Evolutionary conservation across 2,329 filamentous ascomycete species (phyloP), one percentile per base, ranked within the genome.

Genomic region (Lachnum nothofagi): DNA sequence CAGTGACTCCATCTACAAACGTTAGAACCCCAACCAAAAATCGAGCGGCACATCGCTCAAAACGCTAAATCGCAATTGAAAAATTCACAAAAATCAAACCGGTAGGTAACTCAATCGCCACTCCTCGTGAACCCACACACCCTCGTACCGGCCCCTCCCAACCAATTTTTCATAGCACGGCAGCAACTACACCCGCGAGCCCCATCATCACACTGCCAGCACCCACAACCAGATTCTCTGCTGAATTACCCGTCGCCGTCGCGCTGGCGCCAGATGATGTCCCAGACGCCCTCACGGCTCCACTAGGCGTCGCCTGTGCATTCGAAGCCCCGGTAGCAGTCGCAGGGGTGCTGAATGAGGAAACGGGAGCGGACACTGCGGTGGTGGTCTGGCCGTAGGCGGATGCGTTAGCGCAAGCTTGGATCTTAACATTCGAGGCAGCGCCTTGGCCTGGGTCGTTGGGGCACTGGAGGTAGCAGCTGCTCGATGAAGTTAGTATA

Each of bases 391-490:
- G 44, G 33, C 34, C 16, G 48, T 63, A 63, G 23, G 55, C 27
- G 2, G 48, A 49, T 2, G 58, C 57, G 22, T 63, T 41, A 8
- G 52, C 52, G 37, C 63, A 65, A 51, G 61, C 62, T 6, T 59
- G 56, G 14, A 45, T 42, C 24, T 60, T 51, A 9, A 35, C 49
- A 16, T 53, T 54, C 1, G 51, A 48, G 27, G 51, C 47, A 3
- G 42, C 39, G 7, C 47, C 27, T 22, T 53, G 48, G 42, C 63
- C 65, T 14, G 68, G 53, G 59, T 75, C 71, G 55, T 69, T 65
- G 44, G 80, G 79, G 69, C 82, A 84, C 71, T 81, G 80, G 71
- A 77, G 76, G 70, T 81, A 83, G 75, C 81, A 84, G 25, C 73
- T 75, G 50, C 47, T n/a, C 5, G 17, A 17, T 49, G 12, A 7